Evolutionary conservation across 176 grass and related monocot genomes (phyloP).

Genomic region (Metroxylon sagu): DNA sequence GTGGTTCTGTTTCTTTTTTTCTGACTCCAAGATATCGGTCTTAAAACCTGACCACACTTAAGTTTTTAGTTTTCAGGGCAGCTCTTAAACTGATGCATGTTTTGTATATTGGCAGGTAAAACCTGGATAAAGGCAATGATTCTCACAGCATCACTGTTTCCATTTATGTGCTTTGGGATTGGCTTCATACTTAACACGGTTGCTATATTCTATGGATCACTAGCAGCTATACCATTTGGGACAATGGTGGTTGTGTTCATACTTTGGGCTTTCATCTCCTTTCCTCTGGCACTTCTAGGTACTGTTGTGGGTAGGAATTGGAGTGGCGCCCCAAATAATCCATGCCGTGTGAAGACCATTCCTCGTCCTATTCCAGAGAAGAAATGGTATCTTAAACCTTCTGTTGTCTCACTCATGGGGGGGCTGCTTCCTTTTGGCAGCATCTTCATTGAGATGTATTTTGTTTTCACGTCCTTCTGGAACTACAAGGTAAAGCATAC

Average conservation of each 20-base stretch:
- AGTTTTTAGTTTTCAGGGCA: conserved; percentile 14
- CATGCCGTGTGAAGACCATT: conserved; percentile 94
- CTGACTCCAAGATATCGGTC: background rate
- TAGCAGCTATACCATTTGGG: conserved; percentile 95
- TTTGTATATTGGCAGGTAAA: conserved; percentile 60
- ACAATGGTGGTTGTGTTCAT: conserved; percentile 95
- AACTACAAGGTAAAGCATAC: conserved; percentile 87
- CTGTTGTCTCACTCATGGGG: conserved; percentile 83
- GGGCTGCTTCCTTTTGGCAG: conserved; percentile 95
- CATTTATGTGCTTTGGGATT: conserved; percentile 92
- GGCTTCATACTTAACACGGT: conserved; percentile 85
- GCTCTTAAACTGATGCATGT: conserved; percentile 18
- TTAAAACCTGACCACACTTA: conserved; percentile 2
- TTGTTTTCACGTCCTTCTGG: conserved; percentile 99
- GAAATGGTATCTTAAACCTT: conserved; percentile 95
- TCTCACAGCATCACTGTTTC: conserved; percentile 84
- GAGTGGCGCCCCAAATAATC: conserved; percentile 96
- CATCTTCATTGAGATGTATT: conserved; percentile 99
- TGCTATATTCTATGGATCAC: conserved; percentile 94
- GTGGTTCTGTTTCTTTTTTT: conserved; percentile 3
- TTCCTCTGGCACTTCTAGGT: conserved; percentile 79
- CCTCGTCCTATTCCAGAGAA: conserved; percentile 93
- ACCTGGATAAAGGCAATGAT: conserved; percentile 98
- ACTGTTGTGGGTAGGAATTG: conserved; percentile 95
- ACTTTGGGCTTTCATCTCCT: conserved; percentile 98